Evolutionary conservation across 2,329 filamentous ascomycete species (phyloP).

Genomic region (Elsinoe batatas): DNA sequence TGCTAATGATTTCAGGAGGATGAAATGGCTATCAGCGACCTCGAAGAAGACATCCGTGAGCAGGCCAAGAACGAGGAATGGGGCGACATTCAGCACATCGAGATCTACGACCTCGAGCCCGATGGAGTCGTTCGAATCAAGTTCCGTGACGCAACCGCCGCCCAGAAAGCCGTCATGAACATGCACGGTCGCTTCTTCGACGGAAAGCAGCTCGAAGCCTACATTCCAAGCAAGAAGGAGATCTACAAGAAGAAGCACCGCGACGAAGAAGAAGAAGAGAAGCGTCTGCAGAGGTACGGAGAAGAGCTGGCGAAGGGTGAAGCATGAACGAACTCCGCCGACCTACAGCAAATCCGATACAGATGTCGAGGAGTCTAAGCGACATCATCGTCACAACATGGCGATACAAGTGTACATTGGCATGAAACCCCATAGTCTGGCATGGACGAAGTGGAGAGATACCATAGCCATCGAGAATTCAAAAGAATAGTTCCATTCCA

Average conservation of each 20-base stretch:
- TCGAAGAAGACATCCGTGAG: conserved; percentile 88
- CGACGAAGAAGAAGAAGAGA: conserved; percentile 37
- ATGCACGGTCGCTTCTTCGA: conserved; percentile 78
- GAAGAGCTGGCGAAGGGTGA: conserved; percentile 17
- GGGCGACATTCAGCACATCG: conserved; percentile 80
- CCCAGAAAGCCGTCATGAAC: conserved; percentile 54
- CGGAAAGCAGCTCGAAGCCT: conserved; percentile 59
- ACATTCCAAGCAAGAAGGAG: conserved; percentile 47
- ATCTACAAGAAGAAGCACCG: conserved; percentile 56
- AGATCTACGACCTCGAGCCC: conserved; percentile 76
- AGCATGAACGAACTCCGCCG: neutral
- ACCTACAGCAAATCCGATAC: too few species aligned
- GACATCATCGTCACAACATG: too few species aligned
- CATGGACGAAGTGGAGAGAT: too few species aligned
- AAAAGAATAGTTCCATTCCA: too few species aligned
- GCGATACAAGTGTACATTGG: neutral
- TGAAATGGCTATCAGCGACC: conserved; percentile 70
- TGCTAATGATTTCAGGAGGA: conserved; percentile 49
- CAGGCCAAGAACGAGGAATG: conserved; percentile 79
- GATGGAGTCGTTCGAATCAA: conserved; percentile 79
- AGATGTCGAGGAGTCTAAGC: too few species aligned
- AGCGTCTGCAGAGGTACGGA: conserved; percentile 40
- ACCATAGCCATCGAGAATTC: too few species aligned
- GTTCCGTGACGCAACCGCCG: conserved; percentile 63
- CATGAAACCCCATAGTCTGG: too few species aligned